phyloP scores from a whole-genome alignment of 352 stramenopile species.

The Pythium inflatum region DNA sequence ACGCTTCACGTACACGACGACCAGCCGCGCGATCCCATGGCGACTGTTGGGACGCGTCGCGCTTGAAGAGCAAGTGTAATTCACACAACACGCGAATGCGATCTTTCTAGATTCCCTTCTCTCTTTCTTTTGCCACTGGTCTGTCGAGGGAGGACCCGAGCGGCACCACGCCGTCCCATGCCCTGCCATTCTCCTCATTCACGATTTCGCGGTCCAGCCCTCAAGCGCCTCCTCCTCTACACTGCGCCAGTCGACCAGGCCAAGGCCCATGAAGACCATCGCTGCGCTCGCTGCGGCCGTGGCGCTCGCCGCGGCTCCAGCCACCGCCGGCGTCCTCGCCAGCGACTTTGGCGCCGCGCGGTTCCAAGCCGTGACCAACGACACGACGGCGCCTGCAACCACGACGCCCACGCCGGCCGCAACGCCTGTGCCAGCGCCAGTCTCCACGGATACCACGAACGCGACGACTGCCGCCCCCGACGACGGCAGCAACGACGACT shows the following conservation, averaged over 20 bases:
- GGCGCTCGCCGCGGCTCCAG: background rate
- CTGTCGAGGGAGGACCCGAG: background rate
- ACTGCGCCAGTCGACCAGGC: background rate
- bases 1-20: too few relatives aligned
- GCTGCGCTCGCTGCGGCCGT: background rate
- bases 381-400: background rate
- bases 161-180: too few relatives aligned
- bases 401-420: background rate
- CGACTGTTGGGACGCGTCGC: background rate
- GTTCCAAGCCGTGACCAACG: background rate
- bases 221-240: background rate
- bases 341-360: background rate
- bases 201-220: background rate
- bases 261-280: slow-evolving; percentile 5
- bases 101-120: background rate
- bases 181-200: background rate
- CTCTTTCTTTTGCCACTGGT: background rate
- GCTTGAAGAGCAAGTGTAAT: background rate
- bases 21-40: background rate
- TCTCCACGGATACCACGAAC: background rate
- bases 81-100: too few relatives aligned
- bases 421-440: background rate
- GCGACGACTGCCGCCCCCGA: background rate
- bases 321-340: too few relatives aligned
- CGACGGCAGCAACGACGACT: background rate